phyloP scores from a whole-genome alignment of 129 eudicot genomes.

The Dittrichia graveolens region DNA sequence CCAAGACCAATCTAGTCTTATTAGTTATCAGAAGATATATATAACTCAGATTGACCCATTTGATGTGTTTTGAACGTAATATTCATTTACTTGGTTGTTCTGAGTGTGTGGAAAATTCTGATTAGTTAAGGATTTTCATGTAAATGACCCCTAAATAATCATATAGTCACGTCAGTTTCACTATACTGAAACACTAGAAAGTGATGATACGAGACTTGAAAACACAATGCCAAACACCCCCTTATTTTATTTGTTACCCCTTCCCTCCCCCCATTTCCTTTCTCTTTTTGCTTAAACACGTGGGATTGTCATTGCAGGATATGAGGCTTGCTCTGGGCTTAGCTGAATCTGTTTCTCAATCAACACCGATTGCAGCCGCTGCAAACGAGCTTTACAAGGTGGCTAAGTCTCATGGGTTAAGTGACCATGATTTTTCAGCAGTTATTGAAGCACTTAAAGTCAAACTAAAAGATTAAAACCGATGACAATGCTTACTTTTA shows the following conservation, averaged over 20 bases:
- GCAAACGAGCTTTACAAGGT: slow-evolving; percentile 92
- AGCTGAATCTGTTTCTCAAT: slow-evolving; percentile 87
- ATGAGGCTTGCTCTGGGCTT: slow-evolving; percentile 84
- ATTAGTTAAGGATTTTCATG: too few relatives aligned
- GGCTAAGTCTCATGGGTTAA: slow-evolving; percentile 76
- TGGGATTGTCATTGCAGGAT: slow-evolving; percentile 53
- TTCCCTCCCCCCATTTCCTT: not conserved
- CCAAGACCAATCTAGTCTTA: not conserved
- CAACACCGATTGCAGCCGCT: slow-evolving; percentile 94
- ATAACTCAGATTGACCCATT: not conserved
- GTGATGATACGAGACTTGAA: not conserved
- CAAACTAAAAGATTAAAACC: slow-evolving; percentile 49
- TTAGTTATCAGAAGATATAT: not conserved
- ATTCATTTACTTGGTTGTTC: not conserved
- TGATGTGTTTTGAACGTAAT: slow-evolving; percentile 9
- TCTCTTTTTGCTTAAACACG: too few relatives aligned
- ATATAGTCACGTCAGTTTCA: not conserved
- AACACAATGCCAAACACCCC: not conserved
- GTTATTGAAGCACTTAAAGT: slow-evolving; percentile 89
- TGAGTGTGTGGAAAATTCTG: not conserved
- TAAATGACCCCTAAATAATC: not conserved
- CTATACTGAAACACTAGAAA: not conserved
- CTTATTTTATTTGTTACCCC: too few relatives aligned
- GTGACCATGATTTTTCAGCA: slow-evolving; percentile 93
- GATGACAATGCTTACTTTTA: not conserved